phyloP scores from a whole-genome alignment of 257 asterid species.

The Cynanchum wilfordii region DNA sequence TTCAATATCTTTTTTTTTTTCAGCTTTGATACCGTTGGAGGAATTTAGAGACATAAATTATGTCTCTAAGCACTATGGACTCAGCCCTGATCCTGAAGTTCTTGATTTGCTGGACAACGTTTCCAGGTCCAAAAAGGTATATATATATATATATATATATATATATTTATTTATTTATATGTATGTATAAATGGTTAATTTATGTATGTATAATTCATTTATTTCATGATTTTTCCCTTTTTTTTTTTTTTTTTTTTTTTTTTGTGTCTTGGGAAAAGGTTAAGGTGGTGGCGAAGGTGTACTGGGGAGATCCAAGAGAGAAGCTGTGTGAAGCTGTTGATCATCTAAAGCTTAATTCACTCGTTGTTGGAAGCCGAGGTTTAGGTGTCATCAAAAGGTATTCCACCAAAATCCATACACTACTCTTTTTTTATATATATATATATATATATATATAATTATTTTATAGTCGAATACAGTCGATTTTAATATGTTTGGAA shows the following conservation, averaged over 20 bases:
- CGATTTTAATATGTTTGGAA: too few relatives aligned
- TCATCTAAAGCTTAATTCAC: conserved; percentile 56
- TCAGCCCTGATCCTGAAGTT: conserved; percentile 63
- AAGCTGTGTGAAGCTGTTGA: conserved; percentile 67
- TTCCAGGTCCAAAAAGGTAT: conserved; percentile 41
- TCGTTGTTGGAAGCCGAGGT: conserved; percentile 76
- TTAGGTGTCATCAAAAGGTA: conserved; percentile 67
- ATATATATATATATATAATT: too few relatives aligned
- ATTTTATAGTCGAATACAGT: too few relatives aligned
- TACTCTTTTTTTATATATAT: too few relatives aligned
- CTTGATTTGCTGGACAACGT: conserved; percentile 61
- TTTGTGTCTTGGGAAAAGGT: conserved; percentile 21
- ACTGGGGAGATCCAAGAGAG: conserved; percentile 85
- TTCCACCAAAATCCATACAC: not conserved
- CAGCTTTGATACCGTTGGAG: conserved; percentile 72
- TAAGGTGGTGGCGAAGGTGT: conserved; percentile 67
- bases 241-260: not conserved
- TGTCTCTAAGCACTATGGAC: conserved; percentile 57
- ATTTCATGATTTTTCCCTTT: not conserved
- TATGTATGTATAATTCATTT: not conserved
- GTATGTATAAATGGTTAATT: too few relatives aligned
- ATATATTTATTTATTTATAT: too few relatives aligned
- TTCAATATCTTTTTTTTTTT: too few relatives aligned
- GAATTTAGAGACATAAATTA: conserved; percentile 50
- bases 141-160: too few relatives aligned